Evolutionary conservation across 2,329 filamentous ascomycete species (phyloP), one percentile per base, ranked within the genome.

Genomic region (Exserohilum turcica): DNA sequence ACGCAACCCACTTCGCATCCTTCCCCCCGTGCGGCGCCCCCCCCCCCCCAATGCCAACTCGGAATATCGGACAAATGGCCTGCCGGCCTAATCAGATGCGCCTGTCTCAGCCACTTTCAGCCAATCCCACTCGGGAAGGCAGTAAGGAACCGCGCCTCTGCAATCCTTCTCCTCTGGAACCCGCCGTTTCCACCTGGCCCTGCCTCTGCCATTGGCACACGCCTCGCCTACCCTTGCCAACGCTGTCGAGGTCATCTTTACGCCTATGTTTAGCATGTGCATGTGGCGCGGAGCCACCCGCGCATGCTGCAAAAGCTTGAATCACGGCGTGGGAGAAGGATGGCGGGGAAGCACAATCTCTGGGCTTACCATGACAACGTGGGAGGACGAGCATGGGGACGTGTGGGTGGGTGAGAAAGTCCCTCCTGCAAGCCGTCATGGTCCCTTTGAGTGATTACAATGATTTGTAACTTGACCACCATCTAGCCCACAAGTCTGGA

Each of bases 231-330:
- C 19, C 40, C 38, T n/a, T 49, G 44, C 12, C n/a, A 21, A 10
- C 10, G 37, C 37, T 28, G 32, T n/a, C 32, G 19, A 29, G 27
- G 45, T 28, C 29, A 47, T 40, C 38, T 31, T 4, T 33, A 33
- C 39, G 46, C 35, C 35, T 50, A 54, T 49, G 45, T 39, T 49
- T 53, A 49, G 51, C 33, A 24, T 44, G 40, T 33, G 40, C 28
- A 28, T 45, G 39, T 54, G 51, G 51, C 46, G 50, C 39, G 38
- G 42, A 43, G 35, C 38, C 45, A 40, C 51, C 51, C 46, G 47
- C 46, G 12, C 38, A 39, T 50, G 28, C 33, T 49, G 21, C 28
- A 15, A 42, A 43, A 29, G 39, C 40, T 44, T 32, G 33, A 24
- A 49, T 29, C 43, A 16, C n/a, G 32, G 32, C 42, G 45, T 48